Evolutionary conservation across 257 asterid genomes (phyloP), one percentile per base, ranked within the genome.

Genomic region (Salvia hispanica): DNA sequence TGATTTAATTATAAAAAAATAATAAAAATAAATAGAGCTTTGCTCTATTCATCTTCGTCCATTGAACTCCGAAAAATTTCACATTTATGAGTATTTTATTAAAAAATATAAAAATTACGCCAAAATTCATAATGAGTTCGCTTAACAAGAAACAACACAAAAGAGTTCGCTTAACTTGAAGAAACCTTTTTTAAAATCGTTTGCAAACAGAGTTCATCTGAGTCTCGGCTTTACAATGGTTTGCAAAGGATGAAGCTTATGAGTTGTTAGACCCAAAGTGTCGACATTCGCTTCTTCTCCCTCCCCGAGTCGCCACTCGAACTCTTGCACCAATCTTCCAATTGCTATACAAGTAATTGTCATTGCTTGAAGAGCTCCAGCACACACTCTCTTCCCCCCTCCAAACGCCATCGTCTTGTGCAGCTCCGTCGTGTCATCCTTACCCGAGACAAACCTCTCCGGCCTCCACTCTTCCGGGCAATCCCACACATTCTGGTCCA

Each of bases 281-380:
- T 89, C 91, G 0, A 85, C 91, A 8, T 86, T 86, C 10, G 66
- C 95, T 68, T 84, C 89, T 71, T 93, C 97, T 25, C 95, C 96
- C 0, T 78, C 88, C 47, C 68, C 70, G 36, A 90, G 74, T 21
- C 67, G 74, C 97, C 99, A 93, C 58, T 86, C 74, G 10, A 90
- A 93, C 76, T 93, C 95, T 67, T 90, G 95, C n/a, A 90, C 87
- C 12, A 90, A 71, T 77, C 96, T 77, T 44, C 85, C 96, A 5
- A 93, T 86, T 0, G 95, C 76, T 10, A 75, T 16, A 66, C 99
- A 90, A 1, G 89, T 74, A 34, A 86, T 84, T 8, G 72, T 14
- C 95, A 80, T 88, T 9, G 97, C 99, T 67, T 90, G 97, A 34
- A 80, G 88, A 15, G 99, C 85, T 45, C 99, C 99, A 0, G 92